phyloP scores from a whole-genome alignment of 78 protist genomes.

The Bodo saltans region DNA sequence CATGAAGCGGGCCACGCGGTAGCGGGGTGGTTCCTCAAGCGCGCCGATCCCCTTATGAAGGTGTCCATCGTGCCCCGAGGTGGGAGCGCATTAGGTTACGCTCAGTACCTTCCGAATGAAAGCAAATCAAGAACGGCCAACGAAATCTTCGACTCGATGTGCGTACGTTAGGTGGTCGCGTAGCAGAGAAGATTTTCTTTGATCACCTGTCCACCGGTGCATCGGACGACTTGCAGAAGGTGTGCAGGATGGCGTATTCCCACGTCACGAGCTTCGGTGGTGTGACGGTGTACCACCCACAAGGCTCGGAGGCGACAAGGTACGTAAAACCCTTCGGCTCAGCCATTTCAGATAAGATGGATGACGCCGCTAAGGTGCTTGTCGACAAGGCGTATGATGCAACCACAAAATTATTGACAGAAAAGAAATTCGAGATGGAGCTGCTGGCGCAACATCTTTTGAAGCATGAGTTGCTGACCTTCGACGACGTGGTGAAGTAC shows the following conservation, averaged over 20 bases:
- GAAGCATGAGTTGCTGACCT: conserved; percentile 71
- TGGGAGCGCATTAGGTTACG: conserved; percentile 90
- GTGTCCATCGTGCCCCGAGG: conserved; percentile 95
- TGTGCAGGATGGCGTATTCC: conserved; percentile 75
- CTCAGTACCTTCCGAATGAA: conserved; percentile 94
- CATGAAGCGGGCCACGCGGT: conserved; percentile 99
- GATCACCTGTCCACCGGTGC: conserved; percentile 89
- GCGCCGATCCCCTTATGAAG: conserved; percentile 88
- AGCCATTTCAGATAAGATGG: conserved; percentile 67
- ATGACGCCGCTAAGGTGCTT: conserved; percentile 35
- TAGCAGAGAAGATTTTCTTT: conserved; percentile 69
- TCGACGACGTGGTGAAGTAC: conserved; percentile 61
- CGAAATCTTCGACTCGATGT: conserved; percentile 62
- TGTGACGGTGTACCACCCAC: conserved; percentile 24
- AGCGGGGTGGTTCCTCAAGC: conserved; percentile 92
- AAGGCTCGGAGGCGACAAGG: conserved; percentile 19
- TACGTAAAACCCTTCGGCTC: conserved; percentile 76
- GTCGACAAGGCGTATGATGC: conserved; percentile 4
- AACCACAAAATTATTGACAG: conserved; percentile 5
- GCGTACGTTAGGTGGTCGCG: conserved; percentile 90
- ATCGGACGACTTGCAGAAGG: conserved; percentile 77
- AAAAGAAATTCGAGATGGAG: conserved; percentile 8
- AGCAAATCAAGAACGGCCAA: conserved; percentile 50
- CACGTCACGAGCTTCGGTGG: conserved; percentile 30
- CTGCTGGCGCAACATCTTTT: conserved; percentile 66